Evolutionary conservation across 352 stramenopile species (phyloP), one percentile per base, ranked within the genome.

Genomic region (Pythium aristosporum): DNA sequence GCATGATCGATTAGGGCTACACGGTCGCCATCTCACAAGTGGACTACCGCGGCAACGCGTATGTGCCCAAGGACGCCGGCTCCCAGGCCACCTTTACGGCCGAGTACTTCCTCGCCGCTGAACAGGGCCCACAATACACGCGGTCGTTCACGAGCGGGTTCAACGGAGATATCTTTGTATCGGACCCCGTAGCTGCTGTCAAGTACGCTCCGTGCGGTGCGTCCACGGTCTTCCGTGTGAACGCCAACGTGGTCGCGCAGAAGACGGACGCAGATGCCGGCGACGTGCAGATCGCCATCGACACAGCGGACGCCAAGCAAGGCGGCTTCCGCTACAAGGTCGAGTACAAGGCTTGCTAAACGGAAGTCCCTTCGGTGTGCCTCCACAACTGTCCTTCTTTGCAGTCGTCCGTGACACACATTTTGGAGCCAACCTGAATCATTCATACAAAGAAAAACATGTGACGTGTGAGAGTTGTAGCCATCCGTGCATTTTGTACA

Each of bases 41-140:
- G 20, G 74, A 81, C 71, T 82, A 82, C 57, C 74, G 74, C 23
- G 74, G 74, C 44, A 79, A 82, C 52, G 74, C 59, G 18, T 68
- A 65, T 48, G 75, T 84, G 12, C 73, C 75, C 12, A 72, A 71
- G 32, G 50, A 57, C 16, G 68, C 57, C 36, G 67, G 69, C 6
- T 70, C 73, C 0, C 71, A 69, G 34, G 75, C 65, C 12, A 61
- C 77, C 48, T 84, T 81, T 51, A 65, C 80, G 48, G 73, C 73
- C 25, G 74, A 84, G 61, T 84, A 84, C 56, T 84, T 78, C 67
- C 79, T 84, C 32, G 76, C 73, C n/a, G 76, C 73, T 12, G 65
- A 77, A 21, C 68, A 71, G 20, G 76, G 76, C 5, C 76, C 76
- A 8, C 43, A 63, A 1, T 65, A 63, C 12, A 57, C 51, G 44